Evolutionary conservation across 192 early-diverging fungal species (phyloP), one percentile per base, ranked within the genome.

Genomic region (Umbelopsis sp.): DNA sequence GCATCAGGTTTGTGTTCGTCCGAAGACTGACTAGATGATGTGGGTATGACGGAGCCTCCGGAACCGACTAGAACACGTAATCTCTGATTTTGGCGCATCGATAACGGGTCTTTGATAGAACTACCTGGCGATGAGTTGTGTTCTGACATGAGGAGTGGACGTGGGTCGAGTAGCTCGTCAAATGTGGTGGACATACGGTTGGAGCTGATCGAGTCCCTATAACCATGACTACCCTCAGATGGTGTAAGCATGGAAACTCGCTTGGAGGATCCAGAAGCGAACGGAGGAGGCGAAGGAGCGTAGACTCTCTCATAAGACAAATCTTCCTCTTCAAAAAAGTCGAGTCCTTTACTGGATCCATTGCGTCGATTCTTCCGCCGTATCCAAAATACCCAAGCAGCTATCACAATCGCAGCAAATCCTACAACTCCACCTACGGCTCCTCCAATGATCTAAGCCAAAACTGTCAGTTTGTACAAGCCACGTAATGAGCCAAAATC

Each of bases 1-100:
- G 56, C 56, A 14, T 62, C 56, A 2, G 56, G 56, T 20, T 62
- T 62, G 56, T 62, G 56, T 62, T 62, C 56, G 17, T 62, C 56
- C 0, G 56, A 62, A 32, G 56, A 62, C 0, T 22, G 17, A 14
- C 29, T 62, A 7, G 56, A 34, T 1, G 56, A n/a, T 7, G 56
- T 34, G 32, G 56, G 56, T 34, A 62, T 31, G 31, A 62, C 31
- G 12, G 56, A 5, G 31, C 56, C 56, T 22, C 56, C 56, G 14
- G 56, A 36, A 2, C 29, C 56, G 5, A 62, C 56, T 14, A 62
- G 29, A 1, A 62, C 56, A 62, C 56, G 56, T 32, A 62, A 17
- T 17, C 56, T 22, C 14, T 62, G 56, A 16, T 62, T 62, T 17
- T 62, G 56, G 17, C 56, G 56, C 14, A 62, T 16, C 11, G 56